Evolutionary conservation across 805 yeast genomes (phyloP).

Genomic region (Saturnispora sekii): DNA sequence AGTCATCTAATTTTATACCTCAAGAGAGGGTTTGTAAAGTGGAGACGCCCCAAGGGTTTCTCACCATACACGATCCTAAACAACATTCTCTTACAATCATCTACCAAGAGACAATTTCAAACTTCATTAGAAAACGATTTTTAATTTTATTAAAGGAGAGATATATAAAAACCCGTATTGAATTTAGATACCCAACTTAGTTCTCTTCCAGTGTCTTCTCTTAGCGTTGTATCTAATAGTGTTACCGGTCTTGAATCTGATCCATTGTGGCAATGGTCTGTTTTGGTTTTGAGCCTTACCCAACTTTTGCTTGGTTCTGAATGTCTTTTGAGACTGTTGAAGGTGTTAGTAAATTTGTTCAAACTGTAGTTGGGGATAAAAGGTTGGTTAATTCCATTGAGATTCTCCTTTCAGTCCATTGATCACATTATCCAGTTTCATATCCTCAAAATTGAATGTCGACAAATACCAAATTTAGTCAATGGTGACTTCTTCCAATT

Average conservation of each 20-base stretch:
- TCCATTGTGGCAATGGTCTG: slow-evolving; percentile 99
- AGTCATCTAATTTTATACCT: too few species aligned
- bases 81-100: too few species aligned
- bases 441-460: too few species aligned
- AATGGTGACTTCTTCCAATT: too few species aligned
- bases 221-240: slow-evolving; percentile 97
- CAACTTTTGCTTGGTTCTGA: slow-evolving; percentile 95
- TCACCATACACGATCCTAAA: too few species aligned
- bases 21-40: too few species aligned
- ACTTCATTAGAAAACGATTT: too few species aligned
- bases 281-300: slow-evolving; percentile 98
- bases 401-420: too few species aligned
- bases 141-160: not conserved
- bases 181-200: slow-evolving; percentile 90
- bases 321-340: slow-evolving; percentile 82
- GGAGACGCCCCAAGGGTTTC: too few species aligned
- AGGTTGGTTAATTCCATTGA: too few species aligned
- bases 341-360: slow-evolving; percentile 1
- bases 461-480: too few species aligned
- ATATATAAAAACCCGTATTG: not conserved
- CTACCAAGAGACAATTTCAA: not conserved
- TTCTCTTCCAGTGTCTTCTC: slow-evolving; percentile 99
- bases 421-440: too few species aligned
- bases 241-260: slow-evolving; percentile 97
- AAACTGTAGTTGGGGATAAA: not conserved